phyloP scores from a whole-genome alignment of 495 filamentous ascomycete species.

The Tuber umbilicatum region DNA sequence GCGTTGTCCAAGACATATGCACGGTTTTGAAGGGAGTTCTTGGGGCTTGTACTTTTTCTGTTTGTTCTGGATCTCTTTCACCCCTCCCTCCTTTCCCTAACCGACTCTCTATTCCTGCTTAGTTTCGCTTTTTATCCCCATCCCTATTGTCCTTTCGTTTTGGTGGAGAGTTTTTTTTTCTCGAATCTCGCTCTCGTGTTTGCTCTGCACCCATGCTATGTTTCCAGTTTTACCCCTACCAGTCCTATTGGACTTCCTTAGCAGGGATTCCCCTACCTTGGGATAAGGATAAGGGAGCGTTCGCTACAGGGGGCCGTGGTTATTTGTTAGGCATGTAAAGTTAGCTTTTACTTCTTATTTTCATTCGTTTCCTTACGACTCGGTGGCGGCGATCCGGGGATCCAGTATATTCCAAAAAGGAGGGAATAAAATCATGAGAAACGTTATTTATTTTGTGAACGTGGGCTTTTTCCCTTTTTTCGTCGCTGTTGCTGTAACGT shows the following conservation, averaged over 20 bases:
- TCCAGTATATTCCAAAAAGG: not conserved
- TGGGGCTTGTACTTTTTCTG: conserved; percentile 14
- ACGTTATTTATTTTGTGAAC: not conserved
- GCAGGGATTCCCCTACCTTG: not conserved
- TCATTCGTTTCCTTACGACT: not conserved
- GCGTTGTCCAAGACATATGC: conserved; percentile 19
- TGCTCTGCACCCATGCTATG: not conserved
- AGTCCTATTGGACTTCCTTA: not conserved
- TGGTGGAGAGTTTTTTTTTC: not conserved
- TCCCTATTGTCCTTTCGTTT: not conserved
- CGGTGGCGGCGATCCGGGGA: not conserved
- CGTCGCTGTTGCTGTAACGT: not conserved
- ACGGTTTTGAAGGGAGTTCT: conserved; percentile 16
- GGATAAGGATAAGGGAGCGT: not conserved
- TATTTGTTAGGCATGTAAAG: conserved; percentile 4
- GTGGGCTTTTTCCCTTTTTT: not conserved
- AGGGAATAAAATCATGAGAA: not conserved
- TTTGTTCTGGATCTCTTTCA: not conserved
- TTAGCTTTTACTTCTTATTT: not conserved
- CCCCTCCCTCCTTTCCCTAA: not conserved
- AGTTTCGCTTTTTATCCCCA: not conserved
- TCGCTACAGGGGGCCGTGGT: not conserved
- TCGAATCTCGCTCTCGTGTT: not conserved
- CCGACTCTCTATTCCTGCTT: not conserved
- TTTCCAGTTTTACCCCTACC: not conserved